Evolutionary conservation across 139 green algal species (phyloP), one percentile per base, ranked within the genome.

Genomic region (Chlamydomonas asymmetrica): DNA sequence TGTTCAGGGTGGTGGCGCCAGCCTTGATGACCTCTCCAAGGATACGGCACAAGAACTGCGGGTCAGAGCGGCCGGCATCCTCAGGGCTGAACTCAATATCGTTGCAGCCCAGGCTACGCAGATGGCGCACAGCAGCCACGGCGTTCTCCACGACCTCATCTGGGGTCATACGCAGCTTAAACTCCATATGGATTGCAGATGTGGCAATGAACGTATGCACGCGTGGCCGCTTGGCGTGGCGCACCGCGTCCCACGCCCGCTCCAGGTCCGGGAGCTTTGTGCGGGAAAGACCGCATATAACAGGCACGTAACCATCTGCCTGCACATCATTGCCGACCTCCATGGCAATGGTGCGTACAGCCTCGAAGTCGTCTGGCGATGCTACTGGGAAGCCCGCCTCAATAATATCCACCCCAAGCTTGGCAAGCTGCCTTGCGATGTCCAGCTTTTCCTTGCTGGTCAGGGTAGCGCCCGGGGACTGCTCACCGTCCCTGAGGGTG

Each of bases 201-300:
- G 96, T 99, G 45, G 96, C 96, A 54, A 99, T 95, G 85, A 99
- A 99, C 43, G 91, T 97, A 86, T 99, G 96, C 73, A 99, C 96
- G 4, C 96, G 85, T 2, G 96, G 96, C 34, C 85, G 81, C 82
- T 90, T 88, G 57, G 96, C 96, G 49, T 92, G 82, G 35, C 87
- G 80, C 39, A 99, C 95, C 8, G 89, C 94, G 23, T 97, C 91
- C 94, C 94, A 98, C 13, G 94, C 91, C 22, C 84, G 84, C 27
- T 97, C 92, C 63, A 97, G 82, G 73, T 97, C 94, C 61, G 80
- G 78, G 39, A 86, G 70, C 61, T 90, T 88, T 8, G 93, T 95
- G 39, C 96, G 84, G 0, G 93, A 94, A 0, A 99, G 92, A 62
- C 96, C 96, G 87, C 96, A 99, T 81, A 99, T 99, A 68, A 98